Evolutionary conservation across 306 rosid genomes (phyloP).

Genomic region (Citrullus mucosospermus): DNA sequence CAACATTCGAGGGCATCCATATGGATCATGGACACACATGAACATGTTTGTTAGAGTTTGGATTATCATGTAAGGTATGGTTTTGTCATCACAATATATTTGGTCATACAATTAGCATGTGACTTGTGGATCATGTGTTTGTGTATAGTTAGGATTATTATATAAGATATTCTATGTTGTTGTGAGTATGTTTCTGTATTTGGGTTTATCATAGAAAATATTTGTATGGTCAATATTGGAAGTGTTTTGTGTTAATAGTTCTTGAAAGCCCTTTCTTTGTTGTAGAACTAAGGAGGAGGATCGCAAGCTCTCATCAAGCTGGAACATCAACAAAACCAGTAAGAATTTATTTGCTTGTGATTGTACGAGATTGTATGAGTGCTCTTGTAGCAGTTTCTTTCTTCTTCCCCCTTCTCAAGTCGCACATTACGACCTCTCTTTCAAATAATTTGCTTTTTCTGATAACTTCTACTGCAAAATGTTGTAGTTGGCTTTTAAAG

Average conservation of each 20-base stretch:
- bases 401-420: not conserved
- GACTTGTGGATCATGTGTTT: not conserved
- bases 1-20: not conserved
- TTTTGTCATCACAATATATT: not conserved
- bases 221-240: not conserved
- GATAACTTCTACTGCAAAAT: slow-evolving; percentile 9
- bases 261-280: slow-evolving; percentile 10
- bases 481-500: slow-evolving; percentile 57
- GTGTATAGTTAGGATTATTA: not conserved
- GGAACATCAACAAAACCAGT: slow-evolving; percentile 46
- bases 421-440: not conserved
- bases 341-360: slow-evolving; percentile 22
- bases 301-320: slow-evolving; percentile 36
- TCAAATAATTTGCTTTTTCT: not conserved
- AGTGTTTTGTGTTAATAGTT: not conserved
- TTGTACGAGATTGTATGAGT: not conserved
- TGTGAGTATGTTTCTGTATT: not conserved
- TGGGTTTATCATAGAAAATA: not conserved
- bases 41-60: not conserved
- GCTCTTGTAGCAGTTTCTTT: not conserved
- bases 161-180: not conserved
- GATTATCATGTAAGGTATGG: not conserved
- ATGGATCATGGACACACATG: not conserved
- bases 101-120: not conserved
- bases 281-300: slow-evolving; percentile 65